Conservation (phyloP, 495 filamentous ascomycete species). For the Penicillium daleae region DNA sequence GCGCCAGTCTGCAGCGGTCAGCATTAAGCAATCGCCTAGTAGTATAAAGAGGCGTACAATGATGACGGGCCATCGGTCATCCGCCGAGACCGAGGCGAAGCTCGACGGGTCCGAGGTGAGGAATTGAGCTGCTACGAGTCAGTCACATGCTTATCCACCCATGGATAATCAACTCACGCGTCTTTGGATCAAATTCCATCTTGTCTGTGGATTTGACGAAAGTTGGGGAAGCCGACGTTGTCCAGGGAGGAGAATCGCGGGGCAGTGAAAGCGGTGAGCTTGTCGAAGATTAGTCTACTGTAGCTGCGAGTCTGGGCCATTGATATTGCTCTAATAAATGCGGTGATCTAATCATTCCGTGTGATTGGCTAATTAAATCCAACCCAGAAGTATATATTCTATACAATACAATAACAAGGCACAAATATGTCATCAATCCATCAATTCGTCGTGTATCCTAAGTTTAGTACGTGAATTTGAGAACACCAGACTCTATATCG, state of each 20-base stretch:
- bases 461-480: neutral
- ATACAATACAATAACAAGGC: neutral
- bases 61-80: slow-evolving; percentile 91
- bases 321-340: neutral
- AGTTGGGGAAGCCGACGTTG: slow-evolving; percentile 13
- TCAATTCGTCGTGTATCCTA: neutral
- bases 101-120: slow-evolving; percentile 79
- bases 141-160: slow-evolving; percentile 11
- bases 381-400: neutral
- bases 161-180: slow-evolving; percentile 47
- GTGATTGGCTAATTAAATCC: neutral
- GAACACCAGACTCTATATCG: neutral
- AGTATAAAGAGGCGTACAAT: slow-evolving; percentile 57
- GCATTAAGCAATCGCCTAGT: slow-evolving; percentile 4
- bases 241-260: slow-evolving; percentile 10
- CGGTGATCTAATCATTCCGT: neutral
- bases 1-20: slow-evolving; percentile 71
- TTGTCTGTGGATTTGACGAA: slow-evolving; percentile 12
- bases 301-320: neutral
- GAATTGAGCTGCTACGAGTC: slow-evolving; percentile 65
- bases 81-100: slow-evolving; percentile 81
- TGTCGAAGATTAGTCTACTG: neutral
- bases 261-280: slow-evolving; percentile 14
- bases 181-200: slow-evolving; percentile 42
- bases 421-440: neutral